Percentiles rank a stretch among this genome's conserved stretches.
Conservation (phyloP, 257 asterid genomes). For the Nicotiana undulata region DNA sequence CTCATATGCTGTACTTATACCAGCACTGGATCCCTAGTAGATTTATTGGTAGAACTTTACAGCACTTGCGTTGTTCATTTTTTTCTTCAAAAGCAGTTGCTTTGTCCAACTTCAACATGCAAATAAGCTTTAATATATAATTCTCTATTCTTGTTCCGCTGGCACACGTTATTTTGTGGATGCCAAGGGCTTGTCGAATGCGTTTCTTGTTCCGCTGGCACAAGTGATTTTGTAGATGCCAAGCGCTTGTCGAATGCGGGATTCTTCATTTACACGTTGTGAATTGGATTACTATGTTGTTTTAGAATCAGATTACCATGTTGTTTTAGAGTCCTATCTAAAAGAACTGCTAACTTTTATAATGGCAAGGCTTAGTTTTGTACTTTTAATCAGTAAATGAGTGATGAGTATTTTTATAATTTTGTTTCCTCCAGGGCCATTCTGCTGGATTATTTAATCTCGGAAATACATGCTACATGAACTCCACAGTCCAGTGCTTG, state of each 20-base stretch:
- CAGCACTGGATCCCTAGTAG: neutral
- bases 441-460: slow-evolving; percentile 91
- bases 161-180: slow-evolving; percentile 2
- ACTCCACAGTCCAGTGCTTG: slow-evolving; percentile 93
- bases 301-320: neutral
- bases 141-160: neutral
- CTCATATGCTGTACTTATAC: neutral
- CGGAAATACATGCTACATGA: slow-evolving; percentile 98
- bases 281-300: neutral
- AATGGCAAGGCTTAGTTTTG: neutral
- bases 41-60: neutral
- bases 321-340: neutral
- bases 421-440: slow-evolving; percentile 62
- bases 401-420: neutral
- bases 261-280: neutral
- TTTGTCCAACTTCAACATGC: neutral
- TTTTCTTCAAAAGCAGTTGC: neutral
- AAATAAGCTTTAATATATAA: neutral
- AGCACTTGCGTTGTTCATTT: neutral
- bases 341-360: neutral
- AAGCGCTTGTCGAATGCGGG: neutral
- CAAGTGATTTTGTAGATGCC: slow-evolving; percentile 1
- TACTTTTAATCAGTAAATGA: neutral
- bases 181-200: neutral
- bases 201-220: neutral